Percentiles rank a stretch among this genome's conserved stretches.
These are phyloP conservation scores for Cryoendolithus antarcticus DNA, from an alignment of 2,329 filamentous ascomycete genomes.

Conservation along the genomic window DNA sequence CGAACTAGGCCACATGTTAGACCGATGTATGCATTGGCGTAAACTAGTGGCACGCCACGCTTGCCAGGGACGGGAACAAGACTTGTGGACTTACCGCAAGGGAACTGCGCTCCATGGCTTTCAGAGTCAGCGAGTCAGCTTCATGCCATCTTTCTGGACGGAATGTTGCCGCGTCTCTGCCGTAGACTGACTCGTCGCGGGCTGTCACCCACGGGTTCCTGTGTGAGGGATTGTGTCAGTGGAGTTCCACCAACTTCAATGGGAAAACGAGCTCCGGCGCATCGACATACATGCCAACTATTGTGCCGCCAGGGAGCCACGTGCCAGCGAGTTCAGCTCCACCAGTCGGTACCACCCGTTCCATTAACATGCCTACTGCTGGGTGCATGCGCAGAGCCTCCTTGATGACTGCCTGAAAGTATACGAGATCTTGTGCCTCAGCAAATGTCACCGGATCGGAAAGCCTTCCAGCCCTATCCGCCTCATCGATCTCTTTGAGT, in stretches of 20 bases:
- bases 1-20: constrained; percentile 14
- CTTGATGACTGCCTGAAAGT: constrained; percentile 21
- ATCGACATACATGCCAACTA: constrained; percentile 24
- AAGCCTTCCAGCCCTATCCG: constrained; percentile 13
- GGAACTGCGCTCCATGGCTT: constrained; percentile 8
- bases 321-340: constrained; percentile 6
- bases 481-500: constrained; percentile 27
- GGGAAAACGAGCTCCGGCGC: too few relatives aligned
- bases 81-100: constrained; percentile 3
- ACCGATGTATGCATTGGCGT: too few relatives aligned
- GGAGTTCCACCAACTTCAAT: too few relatives aligned
- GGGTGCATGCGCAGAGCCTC: constrained; percentile 18
- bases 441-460: constrained; percentile 13
- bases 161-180: constrained; percentile 21
- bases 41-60: too few relatives aligned
- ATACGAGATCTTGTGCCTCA: constrained; percentile 19
- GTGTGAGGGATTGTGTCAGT: too few relatives aligned
- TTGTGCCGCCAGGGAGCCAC: constrained; percentile 27
- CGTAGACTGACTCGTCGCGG: constrained; percentile 27
- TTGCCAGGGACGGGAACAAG: too few relatives aligned
- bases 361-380: constrained; percentile 31
- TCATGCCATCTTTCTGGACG: constrained; percentile 36
- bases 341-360: constrained; percentile 29
- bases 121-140: constrained; percentile 5
- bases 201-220: constrained; percentile 33